phyloP scores from a whole-genome alignment of 75 land plant genomes.

The Pinus tabuliformis region DNA sequence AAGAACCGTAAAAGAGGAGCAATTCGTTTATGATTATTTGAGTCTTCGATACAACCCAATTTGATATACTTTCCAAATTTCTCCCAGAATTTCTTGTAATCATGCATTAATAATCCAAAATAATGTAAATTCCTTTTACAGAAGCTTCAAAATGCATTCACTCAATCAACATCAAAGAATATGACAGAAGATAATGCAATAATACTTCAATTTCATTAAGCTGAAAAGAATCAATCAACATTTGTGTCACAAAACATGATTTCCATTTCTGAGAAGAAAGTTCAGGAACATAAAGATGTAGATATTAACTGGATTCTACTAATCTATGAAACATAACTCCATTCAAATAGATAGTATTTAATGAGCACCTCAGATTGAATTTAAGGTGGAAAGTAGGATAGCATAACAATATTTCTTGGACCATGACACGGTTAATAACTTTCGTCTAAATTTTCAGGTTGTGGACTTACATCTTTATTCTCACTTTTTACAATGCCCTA shows the following conservation, averaged over 20 bases:
- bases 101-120: constrained; percentile 37
- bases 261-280: too few relatives aligned
- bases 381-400: too few relatives aligned
- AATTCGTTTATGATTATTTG: constrained; percentile 90
- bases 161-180: not conserved
- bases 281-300: too few relatives aligned
- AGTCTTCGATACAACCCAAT: constrained; percentile 92
- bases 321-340: too few relatives aligned
- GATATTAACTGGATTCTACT: too few relatives aligned
- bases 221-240: not conserved
- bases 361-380: too few relatives aligned
- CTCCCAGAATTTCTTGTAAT: constrained; percentile 97
- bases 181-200: not conserved
- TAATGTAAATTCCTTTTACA: not conserved
- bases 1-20: constrained; percentile 84
- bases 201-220: not conserved
- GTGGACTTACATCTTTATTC: constrained; percentile 72
- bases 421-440: too few relatives aligned
- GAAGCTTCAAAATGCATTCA: not conserved
- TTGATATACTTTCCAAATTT: constrained; percentile 89
- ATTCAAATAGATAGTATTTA: too few relatives aligned
- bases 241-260: too few relatives aligned
- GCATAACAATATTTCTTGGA: too few relatives aligned
- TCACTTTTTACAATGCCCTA: constrained; percentile 90
- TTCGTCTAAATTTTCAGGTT: too few relatives aligned